phyloP scores from a whole-genome alignment of 495 filamentous ascomycete species.

The Aspergillus ostianus region DNA sequence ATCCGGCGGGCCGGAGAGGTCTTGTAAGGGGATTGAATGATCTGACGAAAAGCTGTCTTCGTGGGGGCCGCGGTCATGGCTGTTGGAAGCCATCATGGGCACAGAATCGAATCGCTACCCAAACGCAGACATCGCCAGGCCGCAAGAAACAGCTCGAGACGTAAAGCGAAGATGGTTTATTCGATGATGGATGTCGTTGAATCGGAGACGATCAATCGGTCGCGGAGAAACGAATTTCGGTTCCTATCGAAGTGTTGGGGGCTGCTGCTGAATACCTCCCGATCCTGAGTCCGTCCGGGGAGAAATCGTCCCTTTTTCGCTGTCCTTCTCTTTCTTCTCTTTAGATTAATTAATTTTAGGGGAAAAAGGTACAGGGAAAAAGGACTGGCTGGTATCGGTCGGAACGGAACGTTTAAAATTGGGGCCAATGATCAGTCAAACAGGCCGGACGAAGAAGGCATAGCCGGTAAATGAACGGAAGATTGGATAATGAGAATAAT shows the following conservation, averaged over 20 bases:
- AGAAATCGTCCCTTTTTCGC: slow-evolving; percentile 2
- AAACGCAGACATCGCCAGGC: slow-evolving; percentile 44
- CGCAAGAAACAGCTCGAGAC: slow-evolving; percentile 9
- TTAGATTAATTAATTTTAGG: neutral
- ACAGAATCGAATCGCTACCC: slow-evolving; percentile 33
- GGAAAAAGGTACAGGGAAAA: neutral
- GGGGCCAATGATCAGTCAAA: neutral
- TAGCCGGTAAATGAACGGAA: neutral
- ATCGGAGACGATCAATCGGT: neutral
- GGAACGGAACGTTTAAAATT: neutral
- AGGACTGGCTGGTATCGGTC: neutral
- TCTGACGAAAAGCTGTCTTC: slow-evolving; percentile 46
- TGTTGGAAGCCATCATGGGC: slow-evolving; percentile 62
- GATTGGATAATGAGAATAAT: neutral
- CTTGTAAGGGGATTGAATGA: slow-evolving; percentile 81
- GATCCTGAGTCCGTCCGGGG: neutral
- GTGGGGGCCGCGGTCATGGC: slow-evolving; percentile 46
- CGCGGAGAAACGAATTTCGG: too few species aligned
- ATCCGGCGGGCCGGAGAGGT: slow-evolving; percentile 64
- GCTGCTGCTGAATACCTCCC: neutral
- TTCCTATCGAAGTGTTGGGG: neutral
- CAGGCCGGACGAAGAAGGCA: neutral
- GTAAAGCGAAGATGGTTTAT: slow-evolving; percentile 14
- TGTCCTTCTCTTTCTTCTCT: neutral
- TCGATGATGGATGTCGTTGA: neutral